These are phyloP conservation scores for Aspergillus pseudoterreus DNA, from an alignment of 2,329 filamentous ascomycete species.

Conservation along the genomic window DNA sequence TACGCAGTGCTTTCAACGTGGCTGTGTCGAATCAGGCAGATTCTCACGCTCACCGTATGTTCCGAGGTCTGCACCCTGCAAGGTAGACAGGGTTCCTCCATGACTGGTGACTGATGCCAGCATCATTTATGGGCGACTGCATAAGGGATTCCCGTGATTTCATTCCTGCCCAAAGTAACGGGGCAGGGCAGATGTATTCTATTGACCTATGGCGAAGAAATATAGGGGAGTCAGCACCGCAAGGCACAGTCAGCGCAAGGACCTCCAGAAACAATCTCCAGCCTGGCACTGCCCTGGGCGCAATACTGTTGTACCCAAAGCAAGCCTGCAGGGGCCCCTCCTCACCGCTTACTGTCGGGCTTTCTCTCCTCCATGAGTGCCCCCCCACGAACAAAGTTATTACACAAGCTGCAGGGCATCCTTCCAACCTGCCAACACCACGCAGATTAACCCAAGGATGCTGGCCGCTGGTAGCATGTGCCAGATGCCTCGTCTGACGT, in stretches of 20 bases:
- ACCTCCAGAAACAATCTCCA: slow-evolving; percentile 4
- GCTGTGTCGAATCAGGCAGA: slow-evolving; percentile 14
- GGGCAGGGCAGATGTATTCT: slow-evolving; percentile 5
- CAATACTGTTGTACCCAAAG: slow-evolving; percentile 7
- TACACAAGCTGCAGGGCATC: slow-evolving; percentile 1
- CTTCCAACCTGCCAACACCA: slow-evolving; percentile 4
- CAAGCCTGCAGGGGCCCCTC: slow-evolving; percentile 4
- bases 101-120: slow-evolving; percentile 5
- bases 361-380: slow-evolving; percentile 8
- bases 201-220: slow-evolving; percentile 9
- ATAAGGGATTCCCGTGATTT: slow-evolving; percentile 6
- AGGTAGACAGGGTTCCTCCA: slow-evolving; percentile 13
- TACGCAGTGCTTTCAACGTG: not conserved
- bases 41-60: slow-evolving; percentile 19
- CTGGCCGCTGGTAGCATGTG: not conserved
- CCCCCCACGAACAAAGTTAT: slow-evolving; percentile 7
- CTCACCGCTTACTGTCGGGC: slow-evolving; percentile 14
- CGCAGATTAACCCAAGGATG: slow-evolving; percentile 2
- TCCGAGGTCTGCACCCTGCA: slow-evolving; percentile 14
- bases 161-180: slow-evolving; percentile 23
- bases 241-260: slow-evolving; percentile 12
- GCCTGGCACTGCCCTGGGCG: slow-evolving; percentile 1
- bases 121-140: slow-evolving; percentile 12
- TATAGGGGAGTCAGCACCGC: slow-evolving; percentile 13
- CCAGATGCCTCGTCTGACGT: not conserved